Conservation (phyloP, 371 early-diverging fungal genomes). For the Apophysomyces variabilis region DNA sequence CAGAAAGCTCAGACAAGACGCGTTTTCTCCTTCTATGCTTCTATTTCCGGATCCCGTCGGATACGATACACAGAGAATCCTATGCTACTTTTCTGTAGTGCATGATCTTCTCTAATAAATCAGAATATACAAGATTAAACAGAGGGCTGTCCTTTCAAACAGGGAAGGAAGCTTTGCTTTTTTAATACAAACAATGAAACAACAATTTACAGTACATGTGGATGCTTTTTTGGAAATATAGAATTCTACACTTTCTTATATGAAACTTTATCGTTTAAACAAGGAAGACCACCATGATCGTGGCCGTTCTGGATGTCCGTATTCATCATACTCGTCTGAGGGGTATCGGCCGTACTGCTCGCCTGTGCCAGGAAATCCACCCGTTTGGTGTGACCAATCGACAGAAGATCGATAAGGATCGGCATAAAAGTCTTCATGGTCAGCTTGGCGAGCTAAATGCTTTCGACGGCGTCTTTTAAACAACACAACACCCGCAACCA, state of each 20-base stretch:
- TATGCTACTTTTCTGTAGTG: no score
- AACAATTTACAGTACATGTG: slow-evolving; percentile 1
- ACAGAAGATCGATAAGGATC: slow-evolving; percentile 13
- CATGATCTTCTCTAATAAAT: no score
- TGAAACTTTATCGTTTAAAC: neutral
- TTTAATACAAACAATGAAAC: no score
- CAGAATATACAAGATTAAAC: no score
- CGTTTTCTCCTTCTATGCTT: no score
- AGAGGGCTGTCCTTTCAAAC: no score
- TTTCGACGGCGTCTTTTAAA: slow-evolving; percentile 7
- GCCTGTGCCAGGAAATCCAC: neutral
- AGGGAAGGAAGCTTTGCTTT: no score
- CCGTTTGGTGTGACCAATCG: slow-evolving; percentile 7
- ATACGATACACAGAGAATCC: no score
- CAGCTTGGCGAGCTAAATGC: slow-evolving; percentile 9
- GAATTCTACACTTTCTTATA: neutral
- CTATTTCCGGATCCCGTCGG: no score
- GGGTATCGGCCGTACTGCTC: neutral
- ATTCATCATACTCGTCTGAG: slow-evolving; percentile 2
- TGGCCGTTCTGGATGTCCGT: neutral
- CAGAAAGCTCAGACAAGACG: no score
- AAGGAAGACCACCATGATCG: slow-evolving; percentile 2
- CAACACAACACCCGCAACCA: slow-evolving; percentile 1
- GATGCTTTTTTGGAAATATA: neutral
- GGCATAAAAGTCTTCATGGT: slow-evolving; percentile 17